phyloP scores from a whole-genome alignment of 192 early-diverging fungal species.

The Entrophospora sp. region DNA sequence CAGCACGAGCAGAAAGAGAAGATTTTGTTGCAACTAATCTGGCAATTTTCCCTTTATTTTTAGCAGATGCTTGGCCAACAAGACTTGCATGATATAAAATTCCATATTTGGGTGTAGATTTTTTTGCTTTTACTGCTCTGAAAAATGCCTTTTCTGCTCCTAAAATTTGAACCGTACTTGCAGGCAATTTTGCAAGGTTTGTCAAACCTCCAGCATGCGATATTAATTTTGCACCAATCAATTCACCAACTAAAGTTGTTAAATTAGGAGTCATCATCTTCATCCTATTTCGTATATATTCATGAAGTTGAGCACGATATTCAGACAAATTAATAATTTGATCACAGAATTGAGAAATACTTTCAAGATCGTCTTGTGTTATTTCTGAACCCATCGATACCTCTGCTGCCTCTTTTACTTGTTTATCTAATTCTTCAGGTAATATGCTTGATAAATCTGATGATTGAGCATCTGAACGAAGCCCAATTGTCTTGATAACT shows the following conservation, averaged over 20 bases:
- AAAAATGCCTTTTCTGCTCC: slow-evolving; percentile 99
- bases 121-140: slow-evolving; percentile 97
- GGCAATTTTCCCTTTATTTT: slow-evolving; percentile 97
- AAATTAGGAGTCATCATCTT: slow-evolving; percentile 79
- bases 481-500: slow-evolving; percentile 25
- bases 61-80: slow-evolving; percentile 91
- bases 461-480: slow-evolving; percentile 40
- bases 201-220: slow-evolving; percentile 93
- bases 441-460: slow-evolving; percentile 76
- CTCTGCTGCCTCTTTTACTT: slow-evolving; percentile 95
- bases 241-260: slow-evolving; percentile 93
- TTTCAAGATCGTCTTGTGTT: slow-evolving; percentile 92
- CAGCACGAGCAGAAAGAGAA: slow-evolving; percentile 79
- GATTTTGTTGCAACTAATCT: slow-evolving; percentile 89
- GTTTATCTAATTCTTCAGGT: slow-evolving; percentile 71
- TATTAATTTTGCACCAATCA: slow-evolving; percentile 97
- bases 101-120: slow-evolving; percentile 98
- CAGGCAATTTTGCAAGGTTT: slow-evolving; percentile 96
- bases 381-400: slow-evolving; percentile 99
- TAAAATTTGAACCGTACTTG: slow-evolving; percentile 97
- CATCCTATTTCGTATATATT: slow-evolving; percentile 98
- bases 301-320: slow-evolving; percentile 90
- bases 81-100: slow-evolving; percentile 96
- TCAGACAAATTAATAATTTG: slow-evolving; percentile 94
- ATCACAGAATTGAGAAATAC: slow-evolving; percentile 89